Evolutionary conservation across 2,329 filamentous ascomycete species (phyloP).

Genomic region (Lecanoromycetidae sp.): DNA sequence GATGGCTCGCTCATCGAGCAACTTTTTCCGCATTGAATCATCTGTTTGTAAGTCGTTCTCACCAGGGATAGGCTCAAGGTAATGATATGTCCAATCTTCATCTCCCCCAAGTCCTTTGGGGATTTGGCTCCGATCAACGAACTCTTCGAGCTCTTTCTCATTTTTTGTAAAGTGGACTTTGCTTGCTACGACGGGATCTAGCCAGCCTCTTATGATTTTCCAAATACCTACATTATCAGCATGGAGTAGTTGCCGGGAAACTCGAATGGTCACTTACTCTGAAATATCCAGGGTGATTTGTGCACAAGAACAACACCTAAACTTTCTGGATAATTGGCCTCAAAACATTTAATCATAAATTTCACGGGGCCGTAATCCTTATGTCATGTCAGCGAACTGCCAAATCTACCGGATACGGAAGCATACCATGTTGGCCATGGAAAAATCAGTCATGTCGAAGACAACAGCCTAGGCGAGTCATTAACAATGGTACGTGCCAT

Average conservation of each 20-base stretch:
- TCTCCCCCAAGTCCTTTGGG: slow-evolving; percentile 74
- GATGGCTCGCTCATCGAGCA: slow-evolving; percentile 51
- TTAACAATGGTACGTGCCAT: slow-evolving; percentile 19
- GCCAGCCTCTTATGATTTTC: slow-evolving; percentile 90
- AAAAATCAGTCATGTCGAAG: slow-evolving; percentile 93
- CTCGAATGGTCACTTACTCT: too few species aligned
- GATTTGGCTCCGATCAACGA: slow-evolving; percentile 58
- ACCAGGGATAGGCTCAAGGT: slow-evolving; percentile 59
- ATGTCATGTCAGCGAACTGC: neutral
- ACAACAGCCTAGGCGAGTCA: slow-evolving; percentile 56
- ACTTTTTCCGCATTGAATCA: slow-evolving; percentile 48
- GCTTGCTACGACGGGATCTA: slow-evolving; percentile 86
- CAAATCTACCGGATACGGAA: neutral
- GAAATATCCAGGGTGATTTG: slow-evolving; percentile 94
- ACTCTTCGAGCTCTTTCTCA: slow-evolving; percentile 63
- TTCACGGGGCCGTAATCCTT: slow-evolving; percentile 90
- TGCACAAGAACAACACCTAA: slow-evolving; percentile 84
- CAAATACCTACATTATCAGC: slow-evolving; percentile 52
- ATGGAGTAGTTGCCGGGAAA: too few species aligned
- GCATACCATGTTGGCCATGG: slow-evolving; percentile 78
- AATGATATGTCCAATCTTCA: slow-evolving; percentile 74
- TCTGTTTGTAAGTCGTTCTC: slow-evolving; percentile 69
- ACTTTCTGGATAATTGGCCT: slow-evolving; percentile 94
- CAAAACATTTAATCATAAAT: slow-evolving; percentile 99
- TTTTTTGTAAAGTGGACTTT: slow-evolving; percentile 92